Percentiles rank a stretch among this genome's conserved stretches.
Conservation (phyloP, 345 rosid species). For the Barbarea vulgaris region DNA sequence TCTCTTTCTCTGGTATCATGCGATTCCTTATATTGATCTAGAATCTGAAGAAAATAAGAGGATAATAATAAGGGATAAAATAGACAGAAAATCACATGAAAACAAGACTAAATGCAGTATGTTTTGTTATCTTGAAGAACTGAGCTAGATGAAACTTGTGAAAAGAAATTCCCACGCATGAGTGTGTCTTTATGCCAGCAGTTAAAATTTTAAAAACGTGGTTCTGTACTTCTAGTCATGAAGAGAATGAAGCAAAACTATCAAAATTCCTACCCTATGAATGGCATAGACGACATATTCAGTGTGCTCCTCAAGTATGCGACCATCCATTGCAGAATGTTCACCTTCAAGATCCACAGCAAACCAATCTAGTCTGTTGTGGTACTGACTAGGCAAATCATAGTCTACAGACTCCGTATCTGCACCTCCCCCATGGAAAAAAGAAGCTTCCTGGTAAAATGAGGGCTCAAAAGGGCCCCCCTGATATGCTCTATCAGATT, state of each 20-base stretch:
- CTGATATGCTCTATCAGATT: slow-evolving; percentile 90
- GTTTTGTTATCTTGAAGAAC: slow-evolving; percentile 4
- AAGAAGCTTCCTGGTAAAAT: slow-evolving; percentile 69
- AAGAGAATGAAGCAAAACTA: slow-evolving; percentile 32
- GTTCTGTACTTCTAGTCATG: not conserved
- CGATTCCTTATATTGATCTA: slow-evolving; percentile 89
- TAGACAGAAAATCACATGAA: not conserved
- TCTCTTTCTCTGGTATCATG: slow-evolving; percentile 67
- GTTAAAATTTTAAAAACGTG: not conserved
- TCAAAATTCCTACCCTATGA: slow-evolving; percentile 67
- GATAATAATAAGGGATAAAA: not conserved
- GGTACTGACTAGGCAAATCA: slow-evolving; percentile 64
- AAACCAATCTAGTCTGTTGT: slow-evolving; percentile 83
- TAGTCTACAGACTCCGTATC: slow-evolving; percentile 47
- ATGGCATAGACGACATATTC: slow-evolving; percentile 99
- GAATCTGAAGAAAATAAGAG: slow-evolving; percentile 54
- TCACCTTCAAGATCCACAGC: slow-evolving; percentile 99
- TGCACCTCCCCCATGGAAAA: slow-evolving; percentile 51
- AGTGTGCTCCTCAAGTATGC: slow-evolving; percentile 90
- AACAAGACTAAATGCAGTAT: slow-evolving; percentile 21
- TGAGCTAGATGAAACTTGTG: not conserved
- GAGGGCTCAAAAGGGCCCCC: slow-evolving; percentile 80
- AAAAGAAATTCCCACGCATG: not conserved
- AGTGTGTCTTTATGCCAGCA: not conserved
- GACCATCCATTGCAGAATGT: slow-evolving; percentile 99